Base-by-base conservation (phyloP, 495 filamentous ascomycete genomes). In the Letharia lupina region DNA sequence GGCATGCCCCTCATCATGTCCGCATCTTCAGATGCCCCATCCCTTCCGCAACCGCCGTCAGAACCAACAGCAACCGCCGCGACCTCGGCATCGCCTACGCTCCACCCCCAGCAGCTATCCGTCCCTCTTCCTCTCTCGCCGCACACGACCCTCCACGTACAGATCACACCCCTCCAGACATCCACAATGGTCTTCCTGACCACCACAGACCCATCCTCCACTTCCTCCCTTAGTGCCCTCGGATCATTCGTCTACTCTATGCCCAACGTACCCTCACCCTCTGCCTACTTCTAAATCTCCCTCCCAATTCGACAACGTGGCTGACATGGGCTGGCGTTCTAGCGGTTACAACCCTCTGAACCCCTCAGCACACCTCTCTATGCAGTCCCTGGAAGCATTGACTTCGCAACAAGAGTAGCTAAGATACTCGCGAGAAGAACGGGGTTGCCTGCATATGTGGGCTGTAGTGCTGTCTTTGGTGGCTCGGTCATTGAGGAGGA, bases 171-270 rank as follows among this genome's bases (percentile, higher is more conserved):
- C 69, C 80, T 87, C 69, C 73, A 80, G 2, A 87, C 87, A 65
- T 88, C 85, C 35, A 75, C 88, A 16, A 78, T 89, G 45, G 77
- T 95, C 8, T 93, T 96, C 72, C 75, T 97, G 52, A 89, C 90
- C 0, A 91, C 89, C 0, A 83, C 87, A 10, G 79, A 67, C 41
- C 63, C 69, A 20, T 58, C 58, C 28, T 50, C 59, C 5, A 60
- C 35, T 44, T 64, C 77, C 8, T 74, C 77, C 16, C 73, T 78
- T 4, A 77, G 82, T n/a, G 73, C 85, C 1, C 75, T 93, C 66
- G 89, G 89, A 12, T 93, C 90, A 65, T 94, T 98, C 73, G 89
- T 98, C 56, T 96, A 96, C 74, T 89, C 94, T 31, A 84, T 97
- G 74, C 93, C 93, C 37, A 88, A 95, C 77, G 92, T 96, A 77